Base-by-base conservation (phyloP, 306 rosid genomes). In the Hippophae tibetana region DNA sequence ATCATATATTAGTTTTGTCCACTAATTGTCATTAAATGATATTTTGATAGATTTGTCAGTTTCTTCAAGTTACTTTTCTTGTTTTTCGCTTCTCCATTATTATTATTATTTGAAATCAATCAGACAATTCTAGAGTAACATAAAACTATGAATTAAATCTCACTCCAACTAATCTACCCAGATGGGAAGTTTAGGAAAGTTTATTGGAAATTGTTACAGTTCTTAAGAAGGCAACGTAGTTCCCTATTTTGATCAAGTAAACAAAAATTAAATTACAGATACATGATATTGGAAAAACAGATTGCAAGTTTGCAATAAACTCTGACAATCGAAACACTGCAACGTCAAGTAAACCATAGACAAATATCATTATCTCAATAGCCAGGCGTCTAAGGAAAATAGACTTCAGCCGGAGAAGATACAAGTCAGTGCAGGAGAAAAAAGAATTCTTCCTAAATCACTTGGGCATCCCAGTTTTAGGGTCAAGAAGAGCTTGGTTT, bases 391-490 rank as follows among this genome's bases (percentile, higher is more conserved):
- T 52, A 8, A 6, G 50, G 47, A 67, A 56, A 69, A 46, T 66
- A 38, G 45, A 4, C 38, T 31, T 31, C 38, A 31, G 38, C 38
- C 38, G 3, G 63, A n/a, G 61, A 60, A 54, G 71, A 76, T 68
- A 51, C 26, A 63, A 67, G 70, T 63, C 65, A 65, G 26, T 63
- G 13, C 4, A 52, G 52, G 54, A 52, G 44, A 60, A 18, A 66
- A 25, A 9, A 58, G 54, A 31, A 1, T 4, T 31, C 3, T 42
- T 56, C 67, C 41, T 38, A 62, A 67, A 55, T 71, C 70, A 85
- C 77, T 78, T 88, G 0, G 96, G 99, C 56, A 92, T 72, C 50
- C 99, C 99, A 53, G 81, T 86, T 79, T 80, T 82, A 5, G 80
- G 72, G 83, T 82, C 71, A 61, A 92, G 93, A 73, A 85, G 96